phyloP scores from a whole-genome alignment of 805 yeast genomes.

The Monosporozyma aerobia region DNA sequence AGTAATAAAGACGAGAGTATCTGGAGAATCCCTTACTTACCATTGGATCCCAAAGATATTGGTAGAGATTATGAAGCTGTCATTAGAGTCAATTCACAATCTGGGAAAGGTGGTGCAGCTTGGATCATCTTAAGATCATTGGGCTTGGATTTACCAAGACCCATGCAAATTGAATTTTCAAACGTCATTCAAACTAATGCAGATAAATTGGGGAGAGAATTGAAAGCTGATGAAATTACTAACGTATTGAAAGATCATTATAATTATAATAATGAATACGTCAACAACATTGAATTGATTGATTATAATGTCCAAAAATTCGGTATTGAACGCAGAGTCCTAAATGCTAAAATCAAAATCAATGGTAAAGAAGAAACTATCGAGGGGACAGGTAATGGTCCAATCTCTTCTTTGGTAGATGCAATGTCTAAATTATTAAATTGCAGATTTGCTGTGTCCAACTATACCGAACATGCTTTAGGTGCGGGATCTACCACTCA shows the following conservation, averaged over 20 bases:
- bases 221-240: conserved; percentile 54
- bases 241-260: conserved; percentile 56
- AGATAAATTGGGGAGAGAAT: conserved; percentile 64
- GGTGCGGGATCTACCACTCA: conserved; percentile 62
- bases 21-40: conserved; percentile 76
- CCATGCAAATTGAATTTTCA: conserved; percentile 69
- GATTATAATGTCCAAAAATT: conserved; percentile 39
- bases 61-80: conserved; percentile 85
- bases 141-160: conserved; percentile 75
- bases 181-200: conserved; percentile 60
- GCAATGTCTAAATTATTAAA: conserved; percentile 46
- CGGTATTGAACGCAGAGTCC: conserved; percentile 22
- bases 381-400: conserved; percentile 71
- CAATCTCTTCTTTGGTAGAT: conserved; percentile 64
- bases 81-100: conserved; percentile 78
- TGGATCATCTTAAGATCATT: conserved; percentile 73
- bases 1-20: conserved; percentile 20
- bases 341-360: conserved; percentile 40
- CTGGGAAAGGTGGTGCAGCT: conserved; percentile 86
- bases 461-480: conserved; percentile 72
- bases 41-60: conserved; percentile 76
- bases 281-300: conserved; percentile 30
- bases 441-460: conserved; percentile 48
- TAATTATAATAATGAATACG: conserved; percentile 35
- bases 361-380: conserved; percentile 34